Conservation (phyloP, 23 red algal genomes). For the Chondrus crispus region DNA sequence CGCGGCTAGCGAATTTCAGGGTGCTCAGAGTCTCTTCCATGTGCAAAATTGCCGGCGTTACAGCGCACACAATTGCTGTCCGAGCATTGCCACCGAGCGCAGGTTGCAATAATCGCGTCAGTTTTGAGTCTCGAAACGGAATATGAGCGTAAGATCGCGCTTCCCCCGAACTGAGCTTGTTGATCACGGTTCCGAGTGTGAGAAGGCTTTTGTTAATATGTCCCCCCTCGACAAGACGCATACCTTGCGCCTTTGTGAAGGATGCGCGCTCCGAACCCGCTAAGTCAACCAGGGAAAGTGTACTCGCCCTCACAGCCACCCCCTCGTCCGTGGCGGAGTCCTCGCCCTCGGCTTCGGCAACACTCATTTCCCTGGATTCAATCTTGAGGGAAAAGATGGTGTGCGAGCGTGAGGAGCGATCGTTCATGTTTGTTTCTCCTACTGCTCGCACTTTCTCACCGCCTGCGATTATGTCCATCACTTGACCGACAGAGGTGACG, state of each 20-base stretch:
- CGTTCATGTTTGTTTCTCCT: constrained; percentile 95
- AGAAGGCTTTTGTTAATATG: constrained; percentile 95
- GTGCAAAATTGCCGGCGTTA: constrained; percentile 73
- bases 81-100: constrained; percentile 95
- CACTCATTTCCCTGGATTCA: constrained; percentile 74
- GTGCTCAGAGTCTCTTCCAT: constrained; percentile 93
- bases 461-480: constrained; percentile 68
- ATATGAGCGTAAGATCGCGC: constrained; percentile 71
- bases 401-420: constrained; percentile 90
- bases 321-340: constrained; percentile 27
- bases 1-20: constrained; percentile 92
- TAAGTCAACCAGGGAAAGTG: constrained; percentile 88
- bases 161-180: constrained; percentile 75
- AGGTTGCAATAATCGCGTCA: constrained; percentile 91
- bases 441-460: constrained; percentile 75
- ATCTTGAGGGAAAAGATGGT: constrained; percentile 95
- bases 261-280: constrained; percentile 87
- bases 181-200: constrained; percentile 95
- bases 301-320: constrained; percentile 70
- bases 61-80: constrained; percentile 77
- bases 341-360: constrained; percentile 11
- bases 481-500: constrained; percentile 58
- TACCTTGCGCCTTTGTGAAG: constrained; percentile 79
- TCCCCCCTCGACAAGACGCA: constrained; percentile 82
- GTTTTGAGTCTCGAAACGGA: constrained; percentile 96